These are phyloP conservation scores for Flaveria floridana DNA, from an alignment of 140 eudicot species.

Conservation along the genomic window DNA sequence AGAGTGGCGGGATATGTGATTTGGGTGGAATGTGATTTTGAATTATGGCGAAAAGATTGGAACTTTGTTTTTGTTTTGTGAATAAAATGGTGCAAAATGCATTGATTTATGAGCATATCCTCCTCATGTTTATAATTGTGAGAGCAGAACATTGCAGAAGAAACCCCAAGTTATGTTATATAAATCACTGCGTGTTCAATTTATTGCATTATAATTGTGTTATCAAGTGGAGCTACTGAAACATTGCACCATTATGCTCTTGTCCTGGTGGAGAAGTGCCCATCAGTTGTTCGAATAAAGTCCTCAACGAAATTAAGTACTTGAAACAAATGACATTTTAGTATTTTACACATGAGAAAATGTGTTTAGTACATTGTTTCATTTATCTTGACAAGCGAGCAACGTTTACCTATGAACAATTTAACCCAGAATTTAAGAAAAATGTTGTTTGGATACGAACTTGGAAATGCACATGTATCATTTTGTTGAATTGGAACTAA, in stretches of 20 bases:
- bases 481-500: background rate
- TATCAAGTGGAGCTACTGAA: background rate
- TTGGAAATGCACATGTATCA: constrained; percentile 13
- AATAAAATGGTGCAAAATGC: constrained; percentile 12
- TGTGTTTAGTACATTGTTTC: constrained; percentile 14
- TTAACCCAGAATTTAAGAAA: background rate
- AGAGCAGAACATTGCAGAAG: constrained; percentile 9
- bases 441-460: background rate
- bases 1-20: constrained; percentile 18
- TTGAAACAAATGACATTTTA: background rate
- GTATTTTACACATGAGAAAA: background rate
- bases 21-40: constrained; percentile 19
- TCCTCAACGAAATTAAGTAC: constrained; percentile 21
- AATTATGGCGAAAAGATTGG: background rate
- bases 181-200: background rate
- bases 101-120: constrained; percentile 2
- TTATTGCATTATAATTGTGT: background rate
- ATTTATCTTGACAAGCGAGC: background rate
- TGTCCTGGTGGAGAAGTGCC: constrained; percentile 11
- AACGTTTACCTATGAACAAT: constrained; percentile 1
- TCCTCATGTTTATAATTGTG: background rate
- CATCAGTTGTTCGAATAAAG: constrained; percentile 23
- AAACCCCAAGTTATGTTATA: constrained; percentile 15
- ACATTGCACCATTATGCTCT: background rate
- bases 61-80: background rate